Evolutionary conservation across 192 early-diverging fungal species (phyloP), one percentile per base, ranked within the genome.

Genomic region (Chytriomyces confervae): DNA sequence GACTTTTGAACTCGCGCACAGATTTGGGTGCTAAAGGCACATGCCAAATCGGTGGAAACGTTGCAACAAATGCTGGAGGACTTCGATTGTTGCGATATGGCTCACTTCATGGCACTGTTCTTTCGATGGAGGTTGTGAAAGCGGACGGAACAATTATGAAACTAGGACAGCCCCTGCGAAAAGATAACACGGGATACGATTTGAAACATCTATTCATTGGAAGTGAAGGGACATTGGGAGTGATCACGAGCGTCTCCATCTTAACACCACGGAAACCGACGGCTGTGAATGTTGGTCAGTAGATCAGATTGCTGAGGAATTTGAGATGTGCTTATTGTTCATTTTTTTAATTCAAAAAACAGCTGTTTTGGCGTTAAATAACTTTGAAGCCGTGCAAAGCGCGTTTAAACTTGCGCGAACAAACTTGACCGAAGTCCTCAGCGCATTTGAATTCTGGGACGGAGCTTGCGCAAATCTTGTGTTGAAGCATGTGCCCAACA

Each of bases 371-470:
- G 95, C 92, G 20, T 82, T 97, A 18, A 76, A 87, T 9, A 86
- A 85, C 13, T 99, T 94, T 70, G 90, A 94, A 72, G 79, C 88
- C 68, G 96, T 99, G 10, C 92, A 94, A 82, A 81, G 86, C 10
- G 89, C 91, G 29, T 99, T 97, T 76, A 84, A 82, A 76, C 85
- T 83, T 48, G 94, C 97, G 16, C 91, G 93, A 20, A 75, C 80
- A 27, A 88, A 96, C 18, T 88, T 98, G 50, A 91, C 91, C 75
- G 98, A 99, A 85, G 93, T 98, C 48, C 84, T 99, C 18, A 96
- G 95, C 53, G 98, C 97, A 0, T 99, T 94, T 77, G 98, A 99
- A 84, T 99, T 98, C 78, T 99, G 95, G 93, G 98, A 99, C 78
- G 73, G 69, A 18, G 83, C 79, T 36, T 89, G 92, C 50, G 85